Conservation (phyloP, 2,329 filamentous ascomycete genomes). For the Cordyceps sp. region DNA sequence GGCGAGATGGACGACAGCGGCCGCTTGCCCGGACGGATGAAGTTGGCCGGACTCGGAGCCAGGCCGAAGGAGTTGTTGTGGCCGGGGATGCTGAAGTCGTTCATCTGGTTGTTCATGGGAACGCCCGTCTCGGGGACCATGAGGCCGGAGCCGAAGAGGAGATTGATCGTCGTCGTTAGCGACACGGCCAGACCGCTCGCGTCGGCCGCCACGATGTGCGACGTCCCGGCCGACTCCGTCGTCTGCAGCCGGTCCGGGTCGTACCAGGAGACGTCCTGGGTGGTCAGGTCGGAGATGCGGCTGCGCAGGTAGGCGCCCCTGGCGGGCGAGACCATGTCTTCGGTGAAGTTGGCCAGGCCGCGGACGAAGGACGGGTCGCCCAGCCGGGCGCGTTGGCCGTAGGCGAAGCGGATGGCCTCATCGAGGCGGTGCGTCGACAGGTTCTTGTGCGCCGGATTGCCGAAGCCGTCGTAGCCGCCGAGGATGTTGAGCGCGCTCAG, state of each 20-base stretch:
- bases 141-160: conserved; percentile 59
- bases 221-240: conserved; percentile 48
- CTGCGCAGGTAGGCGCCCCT: conserved; percentile 34
- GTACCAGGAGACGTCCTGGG: conserved; percentile 23
- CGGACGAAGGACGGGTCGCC: conserved; percentile 61
- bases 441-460: conserved; percentile 31
- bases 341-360: conserved; percentile 42
- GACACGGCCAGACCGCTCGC: conserved; percentile 54
- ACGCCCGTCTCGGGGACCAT: conserved; percentile 71
- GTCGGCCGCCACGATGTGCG: conserved; percentile 53
- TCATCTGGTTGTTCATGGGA: conserved; percentile 48
- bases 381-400: conserved; percentile 54
- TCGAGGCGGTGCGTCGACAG: conserved; percentile 65
- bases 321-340: conserved; percentile 45
- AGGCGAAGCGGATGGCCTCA: conserved; percentile 70
- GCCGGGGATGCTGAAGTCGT: conserved; percentile 66
- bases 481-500: conserved; percentile 60
- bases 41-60: conserved; percentile 59
- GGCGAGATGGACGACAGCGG: conserved; percentile 66
- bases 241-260: conserved; percentile 28
- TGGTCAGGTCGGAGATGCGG: conserved; percentile 24
- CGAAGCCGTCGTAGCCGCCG: conserved; percentile 52
- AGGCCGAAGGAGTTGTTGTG: conserved; percentile 61
- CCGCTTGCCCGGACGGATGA: conserved; percentile 57
- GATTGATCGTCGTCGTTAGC: conserved; percentile 67